Percentiles rank a stretch among this genome's conserved stretches.
Evolutionary conservation across 169 alveolate species (phyloP).

Genomic region (Theileria orientalis): DNA sequence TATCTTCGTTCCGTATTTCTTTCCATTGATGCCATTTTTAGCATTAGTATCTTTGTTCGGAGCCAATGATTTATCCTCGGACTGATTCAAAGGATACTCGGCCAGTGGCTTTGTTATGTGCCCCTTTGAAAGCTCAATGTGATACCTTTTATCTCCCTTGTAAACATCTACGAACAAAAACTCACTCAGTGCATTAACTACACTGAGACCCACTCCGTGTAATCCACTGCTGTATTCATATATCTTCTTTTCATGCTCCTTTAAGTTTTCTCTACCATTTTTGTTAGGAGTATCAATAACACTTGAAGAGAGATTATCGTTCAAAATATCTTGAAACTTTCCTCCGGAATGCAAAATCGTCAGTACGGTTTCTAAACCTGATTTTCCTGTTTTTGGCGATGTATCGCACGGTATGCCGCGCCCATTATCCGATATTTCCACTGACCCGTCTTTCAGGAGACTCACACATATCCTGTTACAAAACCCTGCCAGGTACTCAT

Average conservation of each 20-base stretch:
- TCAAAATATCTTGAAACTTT: constrained; percentile 67
- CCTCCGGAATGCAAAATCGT: constrained; percentile 85
- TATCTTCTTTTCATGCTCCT: constrained; percentile 25
- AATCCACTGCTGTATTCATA: constrained; percentile 79
- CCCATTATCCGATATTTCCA: constrained; percentile 73
- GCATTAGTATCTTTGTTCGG: background rate
- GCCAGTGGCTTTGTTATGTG: constrained; percentile 50
- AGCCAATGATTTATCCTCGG: constrained; percentile 20
- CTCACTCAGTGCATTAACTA: constrained; percentile 78
- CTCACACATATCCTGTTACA: constrained; percentile 70
- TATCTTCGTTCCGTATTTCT: constrained; percentile 45
- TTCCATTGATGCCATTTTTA: background rate
- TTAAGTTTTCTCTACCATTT: constrained; percentile 6
- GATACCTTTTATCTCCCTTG: constrained; percentile 59
- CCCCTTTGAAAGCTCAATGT: constrained; percentile 71
- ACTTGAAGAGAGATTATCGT: background rate
- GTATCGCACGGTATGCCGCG: constrained; percentile 82
- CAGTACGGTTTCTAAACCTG: constrained; percentile 79
- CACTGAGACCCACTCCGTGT: constrained; percentile 84
- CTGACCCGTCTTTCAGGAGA: constrained; percentile 70
- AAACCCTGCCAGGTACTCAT: constrained; percentile 75
- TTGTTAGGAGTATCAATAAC: constrained; percentile 8
- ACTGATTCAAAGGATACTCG: constrained; percentile 13
- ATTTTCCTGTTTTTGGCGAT: constrained; percentile 66
- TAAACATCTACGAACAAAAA: constrained; percentile 72